Conservation (phyloP, 805 yeast species). For the Wickerhamomyces xylosicus region DNA sequence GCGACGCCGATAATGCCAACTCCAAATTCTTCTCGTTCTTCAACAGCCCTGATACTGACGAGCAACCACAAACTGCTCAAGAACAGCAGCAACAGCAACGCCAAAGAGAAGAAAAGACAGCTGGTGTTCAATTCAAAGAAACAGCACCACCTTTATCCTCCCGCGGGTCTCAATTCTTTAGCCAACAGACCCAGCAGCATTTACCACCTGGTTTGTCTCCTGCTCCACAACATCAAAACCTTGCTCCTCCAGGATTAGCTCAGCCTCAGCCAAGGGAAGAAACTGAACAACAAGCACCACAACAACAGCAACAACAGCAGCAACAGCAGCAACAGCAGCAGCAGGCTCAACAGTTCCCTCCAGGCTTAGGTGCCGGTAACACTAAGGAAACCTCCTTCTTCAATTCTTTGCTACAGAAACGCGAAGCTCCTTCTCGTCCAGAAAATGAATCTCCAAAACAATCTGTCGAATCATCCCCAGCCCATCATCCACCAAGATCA, state of each 20-base stretch:
- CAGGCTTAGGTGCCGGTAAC: slow-evolving; percentile 6
- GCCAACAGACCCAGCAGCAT: slow-evolving; percentile 3
- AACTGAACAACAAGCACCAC: not conserved
- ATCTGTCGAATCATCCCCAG: not conserved
- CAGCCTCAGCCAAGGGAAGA: not conserved
- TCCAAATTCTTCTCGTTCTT: slow-evolving; percentile 21
- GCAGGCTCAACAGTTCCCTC: slow-evolving; percentile 4
- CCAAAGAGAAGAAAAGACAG: slow-evolving; percentile 12
- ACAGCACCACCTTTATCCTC: slow-evolving; percentile 3
- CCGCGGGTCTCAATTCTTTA: slow-evolving; percentile 10
- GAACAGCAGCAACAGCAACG: slow-evolving; percentile 1
- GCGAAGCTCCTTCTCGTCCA: not conserved
- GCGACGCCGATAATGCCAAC: slow-evolving; percentile 13
- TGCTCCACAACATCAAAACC: slow-evolving; percentile 5
- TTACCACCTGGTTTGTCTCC: slow-evolving; percentile 2
- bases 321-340: slow-evolving; percentile 6
- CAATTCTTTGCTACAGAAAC: slow-evolving; percentile 15
- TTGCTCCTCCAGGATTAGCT: slow-evolving; percentile 15
- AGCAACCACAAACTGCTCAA: not conserved
- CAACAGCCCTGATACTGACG: slow-evolving; percentile 10
- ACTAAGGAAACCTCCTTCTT: slow-evolving; percentile 17
- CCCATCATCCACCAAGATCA: not conserved
- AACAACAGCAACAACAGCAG: slow-evolving; percentile 4
- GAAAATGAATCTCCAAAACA: not conserved
- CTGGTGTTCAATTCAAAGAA: slow-evolving; percentile 1